A percentile compares a stretch with the other conserved stretches of the same genome.
Conservation (phyloP, 345 rosid genomes). For the Brassica nigra region DNA sequence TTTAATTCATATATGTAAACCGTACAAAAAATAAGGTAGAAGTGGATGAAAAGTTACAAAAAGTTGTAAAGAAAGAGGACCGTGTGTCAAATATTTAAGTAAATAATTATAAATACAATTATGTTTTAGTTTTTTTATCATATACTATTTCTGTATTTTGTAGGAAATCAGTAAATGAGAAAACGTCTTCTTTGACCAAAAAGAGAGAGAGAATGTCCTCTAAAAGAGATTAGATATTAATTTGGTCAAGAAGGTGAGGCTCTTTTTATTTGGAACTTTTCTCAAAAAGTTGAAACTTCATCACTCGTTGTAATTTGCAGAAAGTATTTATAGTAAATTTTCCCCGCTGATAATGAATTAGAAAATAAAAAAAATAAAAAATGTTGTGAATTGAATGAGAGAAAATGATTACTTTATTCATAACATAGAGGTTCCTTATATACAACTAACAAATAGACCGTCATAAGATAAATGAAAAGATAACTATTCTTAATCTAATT, state of each 20-base stretch:
- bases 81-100: neutral
- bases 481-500: no score
- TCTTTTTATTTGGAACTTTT: neutral
- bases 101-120: neutral
- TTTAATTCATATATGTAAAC: neutral
- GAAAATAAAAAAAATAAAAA: no score
- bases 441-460: no score
- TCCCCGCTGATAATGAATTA: no score
- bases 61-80: neutral
- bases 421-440: no score
- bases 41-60: neutral
- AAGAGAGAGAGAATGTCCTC: neutral
- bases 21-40: neutral
- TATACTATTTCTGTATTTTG: neutral
- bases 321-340: neutral
- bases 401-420: no score
- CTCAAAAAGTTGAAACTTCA: neutral
- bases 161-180: neutral
- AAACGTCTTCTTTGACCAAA: no score
- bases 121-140: neutral
- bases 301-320: neutral
- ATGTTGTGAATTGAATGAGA: no score
- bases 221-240: conserved; percentile 16
- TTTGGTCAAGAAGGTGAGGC: conserved; percentile 29
- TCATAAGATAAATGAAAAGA: no score